phyloP scores from a whole-genome alignment of 129 eudicot genomes.

The Artemisia argyi region DNA sequence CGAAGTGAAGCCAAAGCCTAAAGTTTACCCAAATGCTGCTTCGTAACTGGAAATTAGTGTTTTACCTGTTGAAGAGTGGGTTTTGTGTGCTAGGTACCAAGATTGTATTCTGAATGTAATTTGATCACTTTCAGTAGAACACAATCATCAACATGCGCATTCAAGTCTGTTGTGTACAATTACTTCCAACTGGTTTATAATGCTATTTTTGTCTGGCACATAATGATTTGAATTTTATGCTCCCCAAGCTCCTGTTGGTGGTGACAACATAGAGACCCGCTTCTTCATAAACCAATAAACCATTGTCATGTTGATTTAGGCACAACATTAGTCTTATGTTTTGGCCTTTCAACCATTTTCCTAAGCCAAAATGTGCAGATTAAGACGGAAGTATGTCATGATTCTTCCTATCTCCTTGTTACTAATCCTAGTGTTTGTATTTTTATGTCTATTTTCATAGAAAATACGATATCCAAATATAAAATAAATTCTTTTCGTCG shows the following conservation, averaged over 20 bases:
- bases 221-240: neutral
- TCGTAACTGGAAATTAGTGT: slow-evolving; percentile 41
- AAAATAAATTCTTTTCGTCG: too few relatives aligned
- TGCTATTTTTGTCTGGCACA: neutral
- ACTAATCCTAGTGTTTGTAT: too few relatives aligned
- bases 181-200: neutral
- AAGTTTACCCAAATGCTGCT: slow-evolving; percentile 61
- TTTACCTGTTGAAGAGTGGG: neutral
- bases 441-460: too few relatives aligned
- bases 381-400: too few relatives aligned
- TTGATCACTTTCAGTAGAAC: neutral
- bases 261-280: too few relatives aligned
- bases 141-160: neutral
- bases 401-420: too few relatives aligned
- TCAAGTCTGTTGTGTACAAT: slow-evolving; percentile 1
- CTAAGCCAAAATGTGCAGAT: too few relatives aligned
- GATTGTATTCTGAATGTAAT: slow-evolving; percentile 10
- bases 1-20: slow-evolving; percentile 95
- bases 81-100: neutral
- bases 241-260: neutral
- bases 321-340: too few relatives aligned
- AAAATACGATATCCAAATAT: too few relatives aligned
- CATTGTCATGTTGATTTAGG: too few relatives aligned
- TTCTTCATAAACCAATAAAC: too few relatives aligned
- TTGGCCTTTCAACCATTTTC: too few relatives aligned